These are phyloP conservation scores for Boletus huronensis DNA, from an alignment of 768 basidiomycete genomes.

Conservation along the genomic window DNA sequence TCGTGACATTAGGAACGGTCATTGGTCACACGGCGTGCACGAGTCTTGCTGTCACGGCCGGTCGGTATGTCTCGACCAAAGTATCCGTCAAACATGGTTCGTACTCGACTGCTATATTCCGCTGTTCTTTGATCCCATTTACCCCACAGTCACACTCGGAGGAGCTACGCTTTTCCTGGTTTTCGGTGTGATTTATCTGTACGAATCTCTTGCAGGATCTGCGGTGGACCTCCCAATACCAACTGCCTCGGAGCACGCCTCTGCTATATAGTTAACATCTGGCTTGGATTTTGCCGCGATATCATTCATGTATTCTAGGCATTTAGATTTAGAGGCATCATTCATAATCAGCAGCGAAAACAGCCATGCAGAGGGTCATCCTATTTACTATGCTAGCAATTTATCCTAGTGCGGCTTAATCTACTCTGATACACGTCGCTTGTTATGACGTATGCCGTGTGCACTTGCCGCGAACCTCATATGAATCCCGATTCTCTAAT, in stretches of 20 bases:
- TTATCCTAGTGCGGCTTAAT: background rate
- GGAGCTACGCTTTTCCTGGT: slow-evolving; percentile 81
- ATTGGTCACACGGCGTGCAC: slow-evolving; percentile 88
- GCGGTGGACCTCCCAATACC: slow-evolving; percentile 21
- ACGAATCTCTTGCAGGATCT: slow-evolving; percentile 47
- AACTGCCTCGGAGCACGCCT: slow-evolving; percentile 5
- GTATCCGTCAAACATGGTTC: slow-evolving; percentile 90
- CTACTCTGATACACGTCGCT: background rate
- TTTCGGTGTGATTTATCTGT: slow-evolving; percentile 77
- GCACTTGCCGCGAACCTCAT: no score
- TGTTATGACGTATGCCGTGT: background rate
- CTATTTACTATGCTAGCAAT: background rate
- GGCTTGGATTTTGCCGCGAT: background rate
- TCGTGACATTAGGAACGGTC: slow-evolving; percentile 88
- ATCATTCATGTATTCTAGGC: background rate
- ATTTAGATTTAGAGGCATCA: background rate
- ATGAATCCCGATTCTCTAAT: no score
- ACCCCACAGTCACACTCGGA: slow-evolving; percentile 67
- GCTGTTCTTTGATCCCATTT: background rate
- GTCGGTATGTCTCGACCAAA: slow-evolving; percentile 87
- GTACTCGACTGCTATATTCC: slow-evolving; percentile 28
- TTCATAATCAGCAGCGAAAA: background rate
- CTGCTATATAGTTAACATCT: slow-evolving; percentile 1
- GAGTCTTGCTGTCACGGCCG: slow-evolving; percentile 86
- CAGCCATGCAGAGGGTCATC: background rate